Conservation (phyloP, 192 early-diverging fungal species). For the Pecoramyces ruminantium region DNA sequence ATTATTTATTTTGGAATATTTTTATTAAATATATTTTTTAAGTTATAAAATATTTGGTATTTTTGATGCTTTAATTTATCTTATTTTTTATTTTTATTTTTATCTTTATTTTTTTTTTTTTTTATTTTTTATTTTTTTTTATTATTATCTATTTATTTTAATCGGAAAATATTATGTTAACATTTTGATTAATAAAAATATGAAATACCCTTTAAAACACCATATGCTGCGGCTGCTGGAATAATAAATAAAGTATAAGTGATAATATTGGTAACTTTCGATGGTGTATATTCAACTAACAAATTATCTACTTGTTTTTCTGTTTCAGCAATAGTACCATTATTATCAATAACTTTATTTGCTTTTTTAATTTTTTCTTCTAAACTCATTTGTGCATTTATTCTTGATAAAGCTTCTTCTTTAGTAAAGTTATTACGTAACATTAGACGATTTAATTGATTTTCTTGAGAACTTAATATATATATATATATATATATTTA, state of each 20-base stretch:
- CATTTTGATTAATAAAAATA: neutral
- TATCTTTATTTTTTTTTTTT: too few species aligned
- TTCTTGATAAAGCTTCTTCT: slow-evolving; percentile 45
- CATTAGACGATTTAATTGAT: slow-evolving; percentile 61
- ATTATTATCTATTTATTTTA: too few species aligned
- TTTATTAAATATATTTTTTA: too few species aligned
- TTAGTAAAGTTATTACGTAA: slow-evolving; percentile 48
- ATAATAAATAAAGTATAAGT: neutral
- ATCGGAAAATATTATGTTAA: too few species aligned
- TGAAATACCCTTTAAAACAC: neutral
- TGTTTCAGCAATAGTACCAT: slow-evolving; percentile 34
- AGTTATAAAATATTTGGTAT: too few species aligned
- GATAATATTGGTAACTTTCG: neutral
- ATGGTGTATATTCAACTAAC: slow-evolving; percentile 7
- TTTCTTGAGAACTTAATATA: slow-evolving; percentile 34
- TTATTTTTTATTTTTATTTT: too few species aligned
- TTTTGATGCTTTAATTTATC: too few species aligned
- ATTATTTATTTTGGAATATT: too few species aligned
- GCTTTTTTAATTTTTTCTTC: slow-evolving; percentile 60
- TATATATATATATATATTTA: too few species aligned
- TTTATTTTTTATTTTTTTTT: too few species aligned
- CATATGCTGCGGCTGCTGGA: neutral
- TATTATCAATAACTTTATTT: slow-evolving; percentile 73
- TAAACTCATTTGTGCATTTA: slow-evolving; percentile 69
- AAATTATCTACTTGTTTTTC: slow-evolving; percentile 19